Percentiles rank a stretch among this genome's conserved stretches.
Conservation (phyloP, 169 alveolate species). For the Besnoitia besnoiti region DNA sequence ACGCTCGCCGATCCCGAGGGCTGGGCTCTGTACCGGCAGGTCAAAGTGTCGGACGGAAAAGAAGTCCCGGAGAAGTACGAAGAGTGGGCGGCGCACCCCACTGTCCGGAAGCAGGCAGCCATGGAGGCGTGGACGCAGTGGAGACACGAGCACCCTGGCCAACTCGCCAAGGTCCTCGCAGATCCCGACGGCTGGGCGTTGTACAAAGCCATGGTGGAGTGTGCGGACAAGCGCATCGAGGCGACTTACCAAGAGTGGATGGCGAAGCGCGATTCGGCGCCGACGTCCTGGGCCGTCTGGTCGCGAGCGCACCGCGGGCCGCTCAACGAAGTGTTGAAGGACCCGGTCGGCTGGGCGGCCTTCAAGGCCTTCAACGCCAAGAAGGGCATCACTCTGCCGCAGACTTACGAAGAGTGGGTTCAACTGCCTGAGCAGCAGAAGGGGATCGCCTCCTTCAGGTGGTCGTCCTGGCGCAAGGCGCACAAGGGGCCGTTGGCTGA, state of each 20-base stretch:
- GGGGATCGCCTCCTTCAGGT: conserved; percentile 44
- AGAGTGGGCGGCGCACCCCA: conserved; percentile 57
- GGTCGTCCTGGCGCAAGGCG: conserved; percentile 61
- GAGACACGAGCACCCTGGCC: conserved; percentile 59
- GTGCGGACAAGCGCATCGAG: conserved; percentile 49
- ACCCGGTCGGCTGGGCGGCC: conserved; percentile 61
- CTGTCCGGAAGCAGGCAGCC: conserved; percentile 14
- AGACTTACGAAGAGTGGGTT: conserved; percentile 64
- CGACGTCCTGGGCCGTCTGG: conserved; percentile 57
- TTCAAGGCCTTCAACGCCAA: conserved; percentile 45
- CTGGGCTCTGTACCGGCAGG: conserved; percentile 60
- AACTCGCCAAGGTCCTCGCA: conserved; percentile 54
- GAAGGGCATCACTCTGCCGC: conserved; percentile 51
- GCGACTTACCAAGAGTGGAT: conserved; percentile 55
- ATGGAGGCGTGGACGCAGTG: conserved; percentile 65
- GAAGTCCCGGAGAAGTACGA: conserved; percentile 48
- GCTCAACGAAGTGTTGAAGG: conserved; percentile 48
- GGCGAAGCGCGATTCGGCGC: conserved; percentile 33
- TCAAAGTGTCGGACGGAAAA: conserved; percentile 35
- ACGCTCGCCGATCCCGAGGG: conserved; percentile 52
- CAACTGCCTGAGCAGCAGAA: conserved; percentile 60
- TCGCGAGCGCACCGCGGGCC: conserved; percentile 62
- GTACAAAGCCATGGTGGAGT: conserved; percentile 53
- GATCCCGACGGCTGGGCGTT: conserved; percentile 61
- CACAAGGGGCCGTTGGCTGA: conserved; percentile 29